These are phyloP conservation scores for Gracilaria caudata DNA, from an alignment of 23 red algal species.

Conservation along the genomic window DNA sequence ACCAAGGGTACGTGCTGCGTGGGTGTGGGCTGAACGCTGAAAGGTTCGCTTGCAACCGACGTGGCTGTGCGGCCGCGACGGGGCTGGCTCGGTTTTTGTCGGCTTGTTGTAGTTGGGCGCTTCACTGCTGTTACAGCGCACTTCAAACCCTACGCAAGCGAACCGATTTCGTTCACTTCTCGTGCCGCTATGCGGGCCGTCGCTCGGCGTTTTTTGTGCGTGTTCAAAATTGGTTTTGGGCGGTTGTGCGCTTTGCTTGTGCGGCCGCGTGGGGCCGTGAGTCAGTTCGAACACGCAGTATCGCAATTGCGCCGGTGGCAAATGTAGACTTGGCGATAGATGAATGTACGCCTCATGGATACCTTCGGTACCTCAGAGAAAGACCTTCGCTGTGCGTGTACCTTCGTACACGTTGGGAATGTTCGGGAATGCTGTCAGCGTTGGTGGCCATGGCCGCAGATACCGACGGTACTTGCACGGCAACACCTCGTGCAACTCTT, in stretches of 20 bases:
- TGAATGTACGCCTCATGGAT: not conserved
- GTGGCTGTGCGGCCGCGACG: not conserved
- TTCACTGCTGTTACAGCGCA: slow-evolving; percentile 3
- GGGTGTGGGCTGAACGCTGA: not conserved
- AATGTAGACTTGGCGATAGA: slow-evolving; percentile 9
- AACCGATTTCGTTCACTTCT: too few relatives aligned
- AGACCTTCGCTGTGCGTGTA: too few relatives aligned
- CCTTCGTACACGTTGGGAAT: slow-evolving; percentile 14
- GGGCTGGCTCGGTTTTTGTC: too few relatives aligned
- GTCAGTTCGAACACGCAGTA: not conserved
- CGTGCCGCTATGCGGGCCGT: too few relatives aligned
- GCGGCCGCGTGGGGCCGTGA: not conserved
- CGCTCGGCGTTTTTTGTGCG: too few relatives aligned
- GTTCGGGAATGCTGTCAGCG: not conserved
- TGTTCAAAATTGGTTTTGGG: too few relatives aligned
- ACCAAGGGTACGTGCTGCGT: too few relatives aligned
- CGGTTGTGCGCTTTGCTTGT: not conserved
- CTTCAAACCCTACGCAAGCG: slow-evolving; percentile 15
- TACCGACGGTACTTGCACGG: slow-evolving; percentile 9
- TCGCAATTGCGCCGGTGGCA: slow-evolving; percentile 19
- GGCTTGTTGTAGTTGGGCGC: not conserved
- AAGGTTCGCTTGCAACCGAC: too few relatives aligned
- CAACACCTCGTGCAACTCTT: not conserved
- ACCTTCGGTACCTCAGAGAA: too few relatives aligned
- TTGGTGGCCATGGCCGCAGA: slow-evolving; percentile 5